Evolutionary conservation across 2,329 filamentous ascomycete genomes (phyloP).

Genomic region (Fusarium sublunatum): DNA sequence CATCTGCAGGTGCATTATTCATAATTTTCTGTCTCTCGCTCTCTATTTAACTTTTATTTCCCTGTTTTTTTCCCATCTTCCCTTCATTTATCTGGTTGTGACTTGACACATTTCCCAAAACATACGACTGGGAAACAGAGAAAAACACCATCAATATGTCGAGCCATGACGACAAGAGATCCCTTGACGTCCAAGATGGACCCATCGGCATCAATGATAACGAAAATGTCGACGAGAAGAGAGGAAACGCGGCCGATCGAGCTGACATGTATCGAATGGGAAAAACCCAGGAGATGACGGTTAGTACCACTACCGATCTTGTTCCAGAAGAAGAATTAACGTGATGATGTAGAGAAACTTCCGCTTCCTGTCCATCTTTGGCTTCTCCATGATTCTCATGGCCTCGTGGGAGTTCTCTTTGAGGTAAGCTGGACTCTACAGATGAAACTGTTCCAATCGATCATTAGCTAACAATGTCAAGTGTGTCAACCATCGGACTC

Average conservation of each 20-base stretch:
- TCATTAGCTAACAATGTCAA: not conserved
- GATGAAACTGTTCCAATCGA: rapidly evolving
- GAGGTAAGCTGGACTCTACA: constrained; percentile 39
- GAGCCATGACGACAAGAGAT: constrained; percentile 21
- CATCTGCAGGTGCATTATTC: constrained; percentile 10
- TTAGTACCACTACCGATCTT: not conserved
- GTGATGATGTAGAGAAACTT: constrained; percentile 54
- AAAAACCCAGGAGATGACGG: constrained; percentile 40
- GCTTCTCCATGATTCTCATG: constrained; percentile 59
- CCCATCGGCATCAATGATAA: constrained; percentile 1
- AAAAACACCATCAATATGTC: constrained; percentile 22
- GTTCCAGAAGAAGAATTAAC: not conserved
- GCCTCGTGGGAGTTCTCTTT: constrained; percentile 58
- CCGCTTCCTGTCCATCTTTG: constrained; percentile 58
- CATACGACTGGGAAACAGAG: no score
- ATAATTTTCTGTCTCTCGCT: not conserved
- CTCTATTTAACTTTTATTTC: not conserved
- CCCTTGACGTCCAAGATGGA: constrained; percentile 5
- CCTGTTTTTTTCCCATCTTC: not conserved
- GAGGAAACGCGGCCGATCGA: constrained; percentile 37
- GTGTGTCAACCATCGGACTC: constrained; percentile 41
- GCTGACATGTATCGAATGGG: constrained; percentile 43
- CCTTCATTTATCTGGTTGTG: no score
- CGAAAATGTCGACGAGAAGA: constrained; percentile 35
- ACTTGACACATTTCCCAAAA: no score